A percentile compares a stretch with the other conserved stretches of the same genome.
Evolutionary conservation across 768 basidiomycete genomes (phyloP).

Genomic region (Leccinum uliginosum): DNA sequence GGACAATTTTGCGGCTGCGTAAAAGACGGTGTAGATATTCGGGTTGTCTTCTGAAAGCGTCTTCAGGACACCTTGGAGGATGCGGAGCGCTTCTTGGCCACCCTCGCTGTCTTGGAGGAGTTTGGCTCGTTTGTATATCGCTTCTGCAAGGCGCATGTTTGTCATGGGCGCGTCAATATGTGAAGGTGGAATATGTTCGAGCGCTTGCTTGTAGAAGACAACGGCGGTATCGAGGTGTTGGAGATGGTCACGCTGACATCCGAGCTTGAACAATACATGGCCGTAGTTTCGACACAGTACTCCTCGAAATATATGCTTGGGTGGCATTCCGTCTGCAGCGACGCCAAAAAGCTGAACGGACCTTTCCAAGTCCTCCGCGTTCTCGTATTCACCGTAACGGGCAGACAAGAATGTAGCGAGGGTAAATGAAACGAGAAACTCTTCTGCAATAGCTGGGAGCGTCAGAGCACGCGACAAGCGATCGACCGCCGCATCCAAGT

Average conservation of each 20-base stretch:
- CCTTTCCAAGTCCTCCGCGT: conserved; percentile 13
- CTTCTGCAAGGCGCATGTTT: neutral
- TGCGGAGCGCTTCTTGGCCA: neutral
- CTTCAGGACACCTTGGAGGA: neutral
- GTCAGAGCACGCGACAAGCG: conserved; percentile 4
- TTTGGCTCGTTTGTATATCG: neutral
- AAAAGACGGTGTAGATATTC: neutral
- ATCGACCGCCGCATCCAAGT: conserved; percentile 19
- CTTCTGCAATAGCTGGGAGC: conserved; percentile 6
- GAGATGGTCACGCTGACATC: neutral
- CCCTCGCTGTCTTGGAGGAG: neutral
- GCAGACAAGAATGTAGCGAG: conserved; percentile 13
- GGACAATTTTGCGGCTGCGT: neutral
- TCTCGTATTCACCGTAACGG: conserved; percentile 2
- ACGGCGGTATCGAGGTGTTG: conserved; percentile 11
- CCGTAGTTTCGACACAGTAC: conserved; percentile 12
- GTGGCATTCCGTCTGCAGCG: conserved; percentile 9
- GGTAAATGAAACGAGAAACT: neutral
- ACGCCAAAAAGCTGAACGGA: conserved; percentile 12
- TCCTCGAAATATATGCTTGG: conserved; percentile 6
- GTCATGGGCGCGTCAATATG: conserved; percentile 10
- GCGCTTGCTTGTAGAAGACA: conserved; percentile 1
- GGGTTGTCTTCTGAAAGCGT: conserved; percentile 9
- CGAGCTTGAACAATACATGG: conserved; percentile 5
- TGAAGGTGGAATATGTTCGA: conserved; percentile 4